Base-by-base conservation (phyloP, 2,329 filamentous ascomycete genomes). In the Nemania sp. region DNA sequence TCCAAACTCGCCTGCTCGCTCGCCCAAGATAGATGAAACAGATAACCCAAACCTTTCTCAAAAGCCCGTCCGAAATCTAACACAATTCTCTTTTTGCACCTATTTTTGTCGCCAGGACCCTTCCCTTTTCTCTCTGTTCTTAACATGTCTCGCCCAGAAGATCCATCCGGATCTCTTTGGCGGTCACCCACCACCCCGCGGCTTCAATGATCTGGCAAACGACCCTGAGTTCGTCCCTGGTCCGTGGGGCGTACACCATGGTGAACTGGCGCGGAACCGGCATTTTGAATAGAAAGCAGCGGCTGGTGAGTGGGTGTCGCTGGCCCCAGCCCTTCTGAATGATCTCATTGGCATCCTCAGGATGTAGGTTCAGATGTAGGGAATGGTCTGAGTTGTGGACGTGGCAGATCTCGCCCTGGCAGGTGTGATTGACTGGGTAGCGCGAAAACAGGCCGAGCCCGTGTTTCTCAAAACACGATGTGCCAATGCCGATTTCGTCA, bases 391-490 rank as follows among this genome's bases (percentile, higher is more conserved):
- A 85, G 43, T 86, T 82, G 71, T 95, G 91, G 9, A 90, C 83
- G 69, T 96, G 91, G 64, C 84, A 88, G 37, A 95, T 81, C 72
- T 95, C 91, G n/a, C 90, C 90, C 61, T 86, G 82, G 63, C 87
- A 90, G 9, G 84, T 89, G 24, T 82, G 80, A 66, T 87, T 87
- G 58, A 87, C 76, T 0, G 86, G 86, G 45, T 80, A 76, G 2
- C 74, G 76, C 1, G 87, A 81, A 70, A 93, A 94, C 0, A 95
- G 78, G 0, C 86, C 90, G 5, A 90, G 80, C 36, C 88, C 88
- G 66, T 93, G 86, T 74, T 92, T 93, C 71, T 94, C 90, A 61
- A 94, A 86, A 66, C 88, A 92, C 1, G 86, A 90, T 1, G 80
- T 86, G 0, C 82, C 87, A 7, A 85, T 82, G 65, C 77, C 80